phyloP scores from a whole-genome alignment of 2,329 filamentous ascomycete genomes.

The Magnaporthiopsis poae region DNA sequence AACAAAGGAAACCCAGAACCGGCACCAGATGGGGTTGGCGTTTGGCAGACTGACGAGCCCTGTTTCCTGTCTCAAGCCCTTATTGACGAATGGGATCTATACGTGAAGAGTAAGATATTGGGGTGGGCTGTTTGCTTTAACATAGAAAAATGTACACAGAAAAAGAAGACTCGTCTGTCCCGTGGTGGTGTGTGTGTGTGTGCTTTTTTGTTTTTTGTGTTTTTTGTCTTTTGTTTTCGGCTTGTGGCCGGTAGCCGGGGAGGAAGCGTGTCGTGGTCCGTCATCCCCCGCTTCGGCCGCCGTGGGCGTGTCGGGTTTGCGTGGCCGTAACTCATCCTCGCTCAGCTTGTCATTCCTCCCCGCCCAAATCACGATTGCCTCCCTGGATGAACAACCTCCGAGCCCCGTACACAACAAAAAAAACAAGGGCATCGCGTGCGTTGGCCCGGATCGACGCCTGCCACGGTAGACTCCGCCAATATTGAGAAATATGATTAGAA shows the following conservation, averaged over 20 bases:
- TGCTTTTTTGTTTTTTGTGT: no score
- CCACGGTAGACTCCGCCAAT: not conserved
- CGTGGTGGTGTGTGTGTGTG: not conserved
- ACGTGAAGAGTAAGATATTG: not conserved
- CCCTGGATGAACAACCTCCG: not conserved
- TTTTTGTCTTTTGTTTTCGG: not conserved
- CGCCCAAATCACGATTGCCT: not conserved
- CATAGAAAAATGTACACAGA: not conserved
- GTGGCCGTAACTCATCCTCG: not conserved
- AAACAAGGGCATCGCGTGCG: not conserved
- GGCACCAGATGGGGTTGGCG: not conserved
- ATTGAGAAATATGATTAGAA: not conserved
- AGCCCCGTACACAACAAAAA: not conserved
- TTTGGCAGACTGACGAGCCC: conserved; percentile 10
- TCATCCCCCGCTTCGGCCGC: not conserved
- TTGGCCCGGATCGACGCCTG: not conserved
- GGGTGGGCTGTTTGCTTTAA: not conserved
- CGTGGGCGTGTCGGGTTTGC: not conserved
- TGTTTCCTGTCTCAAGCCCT: conserved; percentile 4
- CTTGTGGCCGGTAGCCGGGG: no score
- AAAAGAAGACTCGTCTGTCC: not conserved
- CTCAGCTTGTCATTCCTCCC: not conserved
- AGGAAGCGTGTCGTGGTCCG: not conserved
- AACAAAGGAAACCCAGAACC: not conserved
- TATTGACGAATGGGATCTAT: conserved; percentile 3